Conservation (phyloP, 176 grass and related monocot genomes). For the Pontederia crassipes region DNA sequence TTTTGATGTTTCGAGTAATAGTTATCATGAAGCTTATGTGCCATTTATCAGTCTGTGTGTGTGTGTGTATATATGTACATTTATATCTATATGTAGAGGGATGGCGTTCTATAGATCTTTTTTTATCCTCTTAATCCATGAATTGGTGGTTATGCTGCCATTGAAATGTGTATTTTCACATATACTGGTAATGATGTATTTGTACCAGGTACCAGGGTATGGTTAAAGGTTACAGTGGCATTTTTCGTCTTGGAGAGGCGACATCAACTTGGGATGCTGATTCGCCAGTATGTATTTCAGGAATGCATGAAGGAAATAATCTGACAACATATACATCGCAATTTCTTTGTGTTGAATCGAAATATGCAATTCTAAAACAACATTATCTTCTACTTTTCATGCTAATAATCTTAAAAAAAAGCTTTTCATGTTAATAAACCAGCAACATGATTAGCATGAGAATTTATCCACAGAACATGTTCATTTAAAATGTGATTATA, state of each 20-base stretch:
- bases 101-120: too few species aligned
- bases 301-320: background rate
- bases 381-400: background rate
- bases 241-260: constrained; percentile 88
- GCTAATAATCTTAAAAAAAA: background rate
- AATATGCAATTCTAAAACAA: too few species aligned
- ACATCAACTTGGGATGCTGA: constrained; percentile 99
- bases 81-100: too few species aligned
- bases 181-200: constrained; percentile 10
- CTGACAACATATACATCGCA: too few species aligned
- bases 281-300: constrained; percentile 53
- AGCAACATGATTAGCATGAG: background rate
- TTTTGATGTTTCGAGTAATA: too few species aligned
- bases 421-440: background rate
- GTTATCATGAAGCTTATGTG: too few species aligned
- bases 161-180: too few species aligned
- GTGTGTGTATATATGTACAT: too few species aligned
- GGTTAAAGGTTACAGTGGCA: constrained; percentile 83
- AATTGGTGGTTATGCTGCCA: too few species aligned
- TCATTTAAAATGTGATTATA: background rate
- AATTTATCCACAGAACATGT: background rate
- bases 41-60: too few species aligned
- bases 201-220: constrained; percentile 83
- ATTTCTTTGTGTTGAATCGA: too few species aligned
- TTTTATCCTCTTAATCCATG: too few species aligned